Evolutionary conservation across 495 filamentous ascomycete species (phyloP), one percentile per base, ranked within the genome.

Genomic region (Venustampulla echinocandica): DNA sequence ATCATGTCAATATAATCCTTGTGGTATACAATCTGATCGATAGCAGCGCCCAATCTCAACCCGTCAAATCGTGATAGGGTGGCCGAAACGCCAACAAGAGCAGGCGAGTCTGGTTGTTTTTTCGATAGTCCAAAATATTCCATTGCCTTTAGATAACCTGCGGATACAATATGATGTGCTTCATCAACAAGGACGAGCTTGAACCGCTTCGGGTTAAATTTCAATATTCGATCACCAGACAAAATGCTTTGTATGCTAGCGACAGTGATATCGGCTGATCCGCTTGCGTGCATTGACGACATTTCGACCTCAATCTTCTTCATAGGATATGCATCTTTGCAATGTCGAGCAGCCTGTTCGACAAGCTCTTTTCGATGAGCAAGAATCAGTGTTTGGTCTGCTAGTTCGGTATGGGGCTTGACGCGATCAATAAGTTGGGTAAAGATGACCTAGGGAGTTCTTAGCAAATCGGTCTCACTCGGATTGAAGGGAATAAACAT

Each of bases 1-100:
- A 97, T 97, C 90, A 97, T 95, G 53, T 96, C 90, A 44, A 97
- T 74, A 54, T 93, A 98, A 59, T 95, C 89, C 59, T 85, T 94
- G 65, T 97, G 93, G 55, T 95, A 99, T 20, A 96, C 93, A 45
- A 99, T 90, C 49, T 94, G 84, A 53, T 97, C 92, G 50, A 99
- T 85, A 13, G 85, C 90, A 27, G 85, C 76, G 3, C 90, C 90
- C 1, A 99, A 69, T 37, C 75, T 76, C n/a, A 95, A 67, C 0
- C 92, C 92, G 65, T 99, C 92, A 41, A 82, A 82, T 18, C 92
- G 76, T 14, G 88, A 88, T 50, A 97, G 80, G 0, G 92, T 99
- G 4, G 92, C 92, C 17, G 88, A 95, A 6, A 99, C 89, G 3
- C 92, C 92, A 10, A 99, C 83, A 5, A 97, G 69, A 13, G 80